phyloP scores from a whole-genome alignment of 192 early-diverging fungal species.

The Coemansia sp. region DNA sequence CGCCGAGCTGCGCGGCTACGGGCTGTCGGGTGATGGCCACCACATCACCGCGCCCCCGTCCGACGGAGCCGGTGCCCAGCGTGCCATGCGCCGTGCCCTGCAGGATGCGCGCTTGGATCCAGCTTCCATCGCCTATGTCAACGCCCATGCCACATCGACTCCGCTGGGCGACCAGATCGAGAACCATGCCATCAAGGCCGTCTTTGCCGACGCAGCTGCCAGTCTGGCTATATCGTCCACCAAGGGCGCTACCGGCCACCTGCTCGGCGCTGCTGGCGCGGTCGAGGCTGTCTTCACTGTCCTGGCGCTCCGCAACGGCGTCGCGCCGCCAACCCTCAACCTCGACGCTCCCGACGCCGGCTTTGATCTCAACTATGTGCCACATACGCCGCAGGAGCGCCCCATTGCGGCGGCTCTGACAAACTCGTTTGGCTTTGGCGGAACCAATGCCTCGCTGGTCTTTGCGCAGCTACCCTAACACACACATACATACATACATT shows the following conservation, averaged over 20 bases:
- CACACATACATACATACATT: neutral
- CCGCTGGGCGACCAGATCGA: constrained; percentile 79
- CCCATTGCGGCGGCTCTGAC: constrained; percentile 59
- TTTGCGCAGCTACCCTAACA: constrained; percentile 43
- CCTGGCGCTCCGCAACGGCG: constrained; percentile 61
- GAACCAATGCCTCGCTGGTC: constrained; percentile 36
- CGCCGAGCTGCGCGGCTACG: constrained; percentile 84
- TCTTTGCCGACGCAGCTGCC: constrained; percentile 52
- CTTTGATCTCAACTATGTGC: constrained; percentile 80
- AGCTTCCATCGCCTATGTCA: constrained; percentile 76
- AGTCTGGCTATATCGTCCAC: constrained; percentile 75
- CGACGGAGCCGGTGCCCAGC: constrained; percentile 78
- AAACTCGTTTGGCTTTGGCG: constrained; percentile 12
- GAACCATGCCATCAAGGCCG: constrained; percentile 71
- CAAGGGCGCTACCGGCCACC: constrained; percentile 87
- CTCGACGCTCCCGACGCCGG: constrained; percentile 51
- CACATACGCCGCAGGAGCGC: constrained; percentile 58
- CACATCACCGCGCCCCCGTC: constrained; percentile 92
- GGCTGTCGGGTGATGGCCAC: constrained; percentile 83
- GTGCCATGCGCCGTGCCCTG: constrained; percentile 81
- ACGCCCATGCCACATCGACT: constrained; percentile 93
- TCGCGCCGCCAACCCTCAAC: constrained; percentile 83
- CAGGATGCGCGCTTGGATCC: constrained; percentile 53
- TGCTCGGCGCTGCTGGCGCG: constrained; percentile 92
- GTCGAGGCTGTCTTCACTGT: constrained; percentile 90